These are phyloP conservation scores for Pestalotiopsis sp. DNA, from an alignment of 2,329 filamentous ascomycete genomes.

Conservation along the genomic window DNA sequence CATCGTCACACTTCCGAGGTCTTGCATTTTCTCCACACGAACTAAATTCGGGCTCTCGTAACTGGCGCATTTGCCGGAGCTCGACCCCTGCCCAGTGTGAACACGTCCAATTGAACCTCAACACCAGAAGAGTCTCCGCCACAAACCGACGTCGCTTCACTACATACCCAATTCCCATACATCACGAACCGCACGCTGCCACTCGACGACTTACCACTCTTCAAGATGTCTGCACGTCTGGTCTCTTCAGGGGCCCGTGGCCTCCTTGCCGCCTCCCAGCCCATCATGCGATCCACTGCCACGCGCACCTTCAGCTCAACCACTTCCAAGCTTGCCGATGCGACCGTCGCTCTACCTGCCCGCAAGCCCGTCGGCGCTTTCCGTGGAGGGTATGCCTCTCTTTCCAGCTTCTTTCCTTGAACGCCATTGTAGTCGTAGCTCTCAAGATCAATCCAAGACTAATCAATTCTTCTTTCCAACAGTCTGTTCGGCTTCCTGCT, in stretches of 20 bases:
- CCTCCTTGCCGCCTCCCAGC: constrained; percentile 11
- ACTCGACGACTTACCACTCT: constrained; percentile 5
- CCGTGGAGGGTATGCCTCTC: constrained; percentile 51
- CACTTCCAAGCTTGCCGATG: constrained; percentile 40
- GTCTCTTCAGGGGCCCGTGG: constrained; percentile 28
- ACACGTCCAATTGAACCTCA: constrained; percentile 9
- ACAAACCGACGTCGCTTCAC: not conserved
- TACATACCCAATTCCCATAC: not conserved
- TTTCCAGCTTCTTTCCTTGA: not conserved
- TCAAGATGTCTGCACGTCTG: constrained; percentile 48
- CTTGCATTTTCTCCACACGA: not conserved
- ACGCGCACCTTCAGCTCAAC: constrained; percentile 53
- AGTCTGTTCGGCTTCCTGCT: constrained; percentile 92
- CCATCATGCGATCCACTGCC: constrained; percentile 21
- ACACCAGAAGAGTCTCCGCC: not conserved
- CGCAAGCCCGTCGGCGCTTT: constrained; percentile 62
- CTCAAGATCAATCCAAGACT: not conserved
- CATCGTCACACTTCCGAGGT: not conserved
- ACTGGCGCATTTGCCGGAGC: constrained; percentile 7
- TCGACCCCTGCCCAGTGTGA: constrained; percentile 5
- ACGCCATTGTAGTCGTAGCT: not conserved
- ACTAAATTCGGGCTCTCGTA: not conserved
- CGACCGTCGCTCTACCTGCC: constrained; percentile 48
- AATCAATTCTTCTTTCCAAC: constrained; percentile 9
- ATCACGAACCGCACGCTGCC: constrained; percentile 6